Evolutionary conservation across 208 protist species (phyloP).

Genomic region (Tetramitus jugosus): DNA sequence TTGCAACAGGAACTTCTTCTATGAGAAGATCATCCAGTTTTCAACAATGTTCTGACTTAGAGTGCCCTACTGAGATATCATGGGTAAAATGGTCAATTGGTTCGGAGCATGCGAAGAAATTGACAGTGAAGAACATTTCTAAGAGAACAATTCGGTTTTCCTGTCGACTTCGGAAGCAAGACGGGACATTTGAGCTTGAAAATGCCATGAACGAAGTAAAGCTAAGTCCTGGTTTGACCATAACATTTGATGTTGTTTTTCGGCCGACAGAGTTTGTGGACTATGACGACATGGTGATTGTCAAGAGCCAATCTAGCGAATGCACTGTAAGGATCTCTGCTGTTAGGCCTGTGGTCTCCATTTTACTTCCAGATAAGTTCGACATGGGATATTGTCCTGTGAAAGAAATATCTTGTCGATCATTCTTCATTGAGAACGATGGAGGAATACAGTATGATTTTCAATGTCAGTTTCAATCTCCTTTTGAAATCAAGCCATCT

Average conservation of each 20-base stretch:
- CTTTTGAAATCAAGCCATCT: not conserved
- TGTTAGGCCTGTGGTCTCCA: not conserved
- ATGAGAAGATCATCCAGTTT: too few relatives aligned
- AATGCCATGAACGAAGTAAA: too few relatives aligned
- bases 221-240: not conserved
- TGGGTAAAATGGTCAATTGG: not conserved
- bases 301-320: too few relatives aligned
- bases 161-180: not conserved
- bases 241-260: not conserved
- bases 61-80: not conserved
- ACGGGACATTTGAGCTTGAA: too few relatives aligned
- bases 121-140: not conserved
- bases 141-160: not conserved
- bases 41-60: too few relatives aligned
- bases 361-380: not conserved
- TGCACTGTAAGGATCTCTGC: not conserved
- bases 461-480: not conserved
- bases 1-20: too few relatives aligned
- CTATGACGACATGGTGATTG: too few relatives aligned
- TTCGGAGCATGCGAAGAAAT: not conserved
- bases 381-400: not conserved
- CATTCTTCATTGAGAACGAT: not conserved
- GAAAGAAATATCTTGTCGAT: not conserved
- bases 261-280: not conserved
- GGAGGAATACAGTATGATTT: not conserved